Conservation (phyloP, 2,329 filamentous ascomycete species). For the Alternaria sp. region DNA sequence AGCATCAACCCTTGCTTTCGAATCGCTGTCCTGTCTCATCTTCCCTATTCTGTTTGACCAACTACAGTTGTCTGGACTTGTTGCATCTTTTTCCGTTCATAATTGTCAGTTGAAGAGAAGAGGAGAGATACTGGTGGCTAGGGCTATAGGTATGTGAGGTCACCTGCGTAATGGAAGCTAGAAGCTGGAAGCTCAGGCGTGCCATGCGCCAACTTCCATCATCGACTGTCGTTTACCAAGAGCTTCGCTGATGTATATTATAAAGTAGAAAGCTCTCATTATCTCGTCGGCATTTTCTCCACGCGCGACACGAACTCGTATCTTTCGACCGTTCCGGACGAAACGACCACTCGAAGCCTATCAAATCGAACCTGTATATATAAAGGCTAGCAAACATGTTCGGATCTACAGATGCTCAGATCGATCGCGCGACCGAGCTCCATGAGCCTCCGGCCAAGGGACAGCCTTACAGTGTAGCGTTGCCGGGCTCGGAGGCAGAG, state of each 20-base stretch:
- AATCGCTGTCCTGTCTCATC: not conserved
- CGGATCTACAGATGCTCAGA: constrained; percentile 36
- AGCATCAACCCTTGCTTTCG: constrained; percentile 1
- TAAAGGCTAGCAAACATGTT: constrained; percentile 38
- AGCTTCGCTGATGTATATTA: constrained; percentile 13
- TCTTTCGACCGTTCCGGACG: not conserved
- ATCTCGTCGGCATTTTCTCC: not conserved
- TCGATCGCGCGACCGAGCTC: constrained; percentile 59
- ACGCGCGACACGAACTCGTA: constrained; percentile 2
- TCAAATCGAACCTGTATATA: not conserved
- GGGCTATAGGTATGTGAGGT: constrained; percentile 4
- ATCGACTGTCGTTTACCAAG: not conserved
- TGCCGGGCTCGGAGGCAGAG: constrained; percentile 78
- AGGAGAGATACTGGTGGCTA: not conserved
- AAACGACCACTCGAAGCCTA: not conserved
- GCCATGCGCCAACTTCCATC: constrained; percentile 20
- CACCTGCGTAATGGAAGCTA: not conserved
- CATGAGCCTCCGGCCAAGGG: constrained; percentile 73
- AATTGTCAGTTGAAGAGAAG: not conserved
- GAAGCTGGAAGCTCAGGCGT: constrained; percentile 15
- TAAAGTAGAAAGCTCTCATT: constrained; percentile 10
- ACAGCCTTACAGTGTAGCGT: constrained; percentile 77
- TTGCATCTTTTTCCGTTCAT: not conserved
- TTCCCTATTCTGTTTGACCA: not conserved
- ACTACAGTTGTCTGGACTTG: not conserved